A percentile compares a stretch with the other conserved stretches of the same genome.
Conservation (phyloP, 805 yeast genomes). For the Spathaspora boniae region DNA sequence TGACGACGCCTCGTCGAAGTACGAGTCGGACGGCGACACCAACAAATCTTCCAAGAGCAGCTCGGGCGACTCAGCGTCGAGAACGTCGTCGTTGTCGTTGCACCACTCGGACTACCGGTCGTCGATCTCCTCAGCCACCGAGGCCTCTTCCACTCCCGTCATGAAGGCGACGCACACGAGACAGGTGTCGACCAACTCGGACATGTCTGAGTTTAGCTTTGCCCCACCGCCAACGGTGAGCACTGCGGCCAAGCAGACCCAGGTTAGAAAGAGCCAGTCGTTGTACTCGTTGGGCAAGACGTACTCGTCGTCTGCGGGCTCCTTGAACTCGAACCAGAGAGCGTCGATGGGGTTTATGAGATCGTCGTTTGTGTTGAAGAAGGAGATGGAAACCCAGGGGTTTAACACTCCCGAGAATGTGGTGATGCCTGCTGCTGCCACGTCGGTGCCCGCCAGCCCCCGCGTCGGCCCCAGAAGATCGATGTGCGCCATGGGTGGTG, state of each 20-base stretch:
- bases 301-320: not conserved
- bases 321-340: constrained; percentile 12
- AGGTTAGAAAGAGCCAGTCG: constrained; percentile 8
- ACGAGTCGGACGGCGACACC: constrained; percentile 22
- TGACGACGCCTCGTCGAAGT: constrained; percentile 30
- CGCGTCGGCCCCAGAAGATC: constrained; percentile 1
- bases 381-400: constrained; percentile 35
- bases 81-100: constrained; percentile 35
- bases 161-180: constrained; percentile 3
- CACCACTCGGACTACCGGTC: constrained; percentile 36
- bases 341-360: constrained; percentile 45
- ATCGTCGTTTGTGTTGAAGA: constrained; percentile 39
- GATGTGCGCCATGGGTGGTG: constrained; percentile 5
- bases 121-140: constrained; percentile 33
- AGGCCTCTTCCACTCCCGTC: constrained; percentile 11
- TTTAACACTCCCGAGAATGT: constrained; percentile 31
- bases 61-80: constrained; percentile 22
- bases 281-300: not conserved
- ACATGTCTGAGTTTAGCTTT: constrained; percentile 8
- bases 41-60: constrained; percentile 16
- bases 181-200: constrained; percentile 4
- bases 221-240: constrained; percentile 2
- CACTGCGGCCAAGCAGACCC: too few species aligned
- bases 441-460: constrained; percentile 4
- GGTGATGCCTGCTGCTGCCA: constrained; percentile 15